Percentiles rank a stretch among this genome's conserved stretches.
Evolutionary conservation across 106 monocot genomes (phyloP).

Genomic region (Dioscorea zingiberensis): DNA sequence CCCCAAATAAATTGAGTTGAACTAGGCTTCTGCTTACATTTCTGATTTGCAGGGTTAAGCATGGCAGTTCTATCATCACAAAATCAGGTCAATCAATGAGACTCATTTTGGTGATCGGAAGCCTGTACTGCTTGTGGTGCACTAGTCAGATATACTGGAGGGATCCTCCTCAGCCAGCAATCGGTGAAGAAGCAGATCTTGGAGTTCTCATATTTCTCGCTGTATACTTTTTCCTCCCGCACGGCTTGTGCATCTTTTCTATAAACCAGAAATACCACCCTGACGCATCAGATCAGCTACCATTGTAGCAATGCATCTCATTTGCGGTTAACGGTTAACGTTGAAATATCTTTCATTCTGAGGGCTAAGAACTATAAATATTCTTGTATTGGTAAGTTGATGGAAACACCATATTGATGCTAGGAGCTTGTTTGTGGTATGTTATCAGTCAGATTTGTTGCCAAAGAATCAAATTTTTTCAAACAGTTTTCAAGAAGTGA

Average conservation of each 20-base stretch:
- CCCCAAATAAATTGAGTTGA: neutral
- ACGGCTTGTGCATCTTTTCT: slow-evolving; percentile 57
- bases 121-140: slow-evolving; percentile 79
- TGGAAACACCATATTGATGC: neutral
- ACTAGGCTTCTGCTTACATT: neutral
- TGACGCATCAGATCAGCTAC: slow-evolving; percentile 26
- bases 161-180: slow-evolving; percentile 67
- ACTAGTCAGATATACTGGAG: slow-evolving; percentile 64
- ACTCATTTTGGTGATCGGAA: slow-evolving; percentile 40
- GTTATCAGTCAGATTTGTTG: no score
- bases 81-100: slow-evolving; percentile 51
- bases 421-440: neutral
- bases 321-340: neutral
- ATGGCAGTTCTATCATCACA: slow-evolving; percentile 26
- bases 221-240: slow-evolving; percentile 80
- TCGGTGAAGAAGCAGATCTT: slow-evolving; percentile 95
- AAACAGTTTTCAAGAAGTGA: no score
- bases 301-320: slow-evolving; percentile 1
- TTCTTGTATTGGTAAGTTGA: neutral
- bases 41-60: slow-evolving; percentile 46
- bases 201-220: slow-evolving; percentile 71
- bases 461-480: no score
- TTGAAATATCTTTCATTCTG: neutral
- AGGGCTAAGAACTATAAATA: neutral
- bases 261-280: slow-evolving; percentile 42